These are phyloP conservation scores for Aplosporella prunicola DNA, from an alignment of 2,329 filamentous ascomycete genomes.

Conservation along the genomic window DNA sequence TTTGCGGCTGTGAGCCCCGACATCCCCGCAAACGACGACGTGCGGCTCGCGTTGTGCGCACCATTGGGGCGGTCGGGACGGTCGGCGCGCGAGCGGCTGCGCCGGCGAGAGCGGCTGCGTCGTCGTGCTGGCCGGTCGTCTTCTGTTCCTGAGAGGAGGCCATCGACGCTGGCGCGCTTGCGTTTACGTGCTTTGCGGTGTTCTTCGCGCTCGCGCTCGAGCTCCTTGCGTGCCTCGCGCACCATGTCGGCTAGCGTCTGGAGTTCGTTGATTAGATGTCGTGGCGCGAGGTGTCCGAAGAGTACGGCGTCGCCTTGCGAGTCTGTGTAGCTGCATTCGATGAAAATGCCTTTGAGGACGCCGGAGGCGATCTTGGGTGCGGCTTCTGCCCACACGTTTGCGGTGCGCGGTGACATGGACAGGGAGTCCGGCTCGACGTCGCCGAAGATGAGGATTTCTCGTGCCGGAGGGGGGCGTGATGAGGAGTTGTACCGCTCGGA, in stretches of 20 bases:
- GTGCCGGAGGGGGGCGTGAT: slow-evolving; percentile 20
- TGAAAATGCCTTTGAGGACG: slow-evolving; percentile 70
- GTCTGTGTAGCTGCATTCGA: slow-evolving; percentile 92
- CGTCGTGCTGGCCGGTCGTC: slow-evolving; percentile 1
- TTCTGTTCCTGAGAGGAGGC: slow-evolving; percentile 6
- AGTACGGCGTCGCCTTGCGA: slow-evolving; percentile 65
- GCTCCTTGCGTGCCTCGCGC: slow-evolving; percentile 35
- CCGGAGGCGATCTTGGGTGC: slow-evolving; percentile 72
- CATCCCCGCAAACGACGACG: too few relatives aligned
- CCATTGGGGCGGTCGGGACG: too few relatives aligned
- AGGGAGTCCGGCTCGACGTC: slow-evolving; percentile 90
- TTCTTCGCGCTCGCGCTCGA: slow-evolving; percentile 24
- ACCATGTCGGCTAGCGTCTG: slow-evolving; percentile 62
- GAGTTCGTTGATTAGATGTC: slow-evolving; percentile 74
- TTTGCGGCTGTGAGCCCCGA: too few relatives aligned
- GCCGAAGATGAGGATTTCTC: slow-evolving; percentile 84
- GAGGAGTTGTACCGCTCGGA: background rate
- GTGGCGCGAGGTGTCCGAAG: slow-evolving; percentile 81
- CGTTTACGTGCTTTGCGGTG: slow-evolving; percentile 47
- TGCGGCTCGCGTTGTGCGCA: too few relatives aligned
- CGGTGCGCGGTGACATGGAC: slow-evolving; percentile 70
- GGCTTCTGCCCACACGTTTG: slow-evolving; percentile 77
- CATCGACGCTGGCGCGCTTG: slow-evolving; percentile 44
- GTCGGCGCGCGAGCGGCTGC: too few relatives aligned
- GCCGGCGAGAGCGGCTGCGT: slow-evolving; percentile 7